phyloP scores from a whole-genome alignment of 495 filamentous ascomycete genomes.

The Pyronema domesticum region DNA sequence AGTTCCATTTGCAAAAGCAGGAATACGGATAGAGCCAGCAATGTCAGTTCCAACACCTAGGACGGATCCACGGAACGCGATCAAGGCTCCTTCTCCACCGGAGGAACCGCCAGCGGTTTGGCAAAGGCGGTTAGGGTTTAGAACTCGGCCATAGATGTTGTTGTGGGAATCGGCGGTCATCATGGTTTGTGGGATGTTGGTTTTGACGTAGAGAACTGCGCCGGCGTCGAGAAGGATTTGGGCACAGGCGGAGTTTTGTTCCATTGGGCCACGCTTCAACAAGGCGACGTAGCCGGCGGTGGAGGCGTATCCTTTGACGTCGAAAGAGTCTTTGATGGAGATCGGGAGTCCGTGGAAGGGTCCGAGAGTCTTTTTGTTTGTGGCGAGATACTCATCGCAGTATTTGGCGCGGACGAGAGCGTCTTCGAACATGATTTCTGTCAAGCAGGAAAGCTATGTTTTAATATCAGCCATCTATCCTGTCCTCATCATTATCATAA shows the following conservation, averaged over 20 bases:
- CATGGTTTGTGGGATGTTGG: conserved; percentile 41
- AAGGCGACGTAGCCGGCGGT: conserved; percentile 38
- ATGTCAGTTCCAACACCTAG: conserved; percentile 55
- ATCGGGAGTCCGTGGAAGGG: conserved; percentile 52
- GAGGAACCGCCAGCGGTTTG: conserved; percentile 46
- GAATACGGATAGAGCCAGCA: conserved; percentile 47
- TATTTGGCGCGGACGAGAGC: conserved; percentile 40
- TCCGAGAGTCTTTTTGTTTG: conserved; percentile 35
- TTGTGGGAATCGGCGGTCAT: conserved; percentile 21
- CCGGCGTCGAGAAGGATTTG: conserved; percentile 29
- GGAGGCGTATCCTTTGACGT: conserved; percentile 39
- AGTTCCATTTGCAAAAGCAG: conserved; percentile 44
- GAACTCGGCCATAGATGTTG: conserved; percentile 27
- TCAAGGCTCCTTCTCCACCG: conserved; percentile 46
- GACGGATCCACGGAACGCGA: conserved; percentile 38
- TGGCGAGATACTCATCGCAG: conserved; percentile 37
- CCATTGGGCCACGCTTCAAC: too few species aligned
- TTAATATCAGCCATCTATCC: not conserved
- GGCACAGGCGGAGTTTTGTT: conserved; percentile 32
- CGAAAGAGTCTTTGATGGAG: conserved; percentile 47
- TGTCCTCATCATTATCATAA: too few species aligned
- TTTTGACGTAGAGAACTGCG: conserved; percentile 46
- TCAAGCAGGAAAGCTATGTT: conserved; percentile 31
- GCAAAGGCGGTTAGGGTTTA: conserved; percentile 38
- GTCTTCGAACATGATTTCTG: conserved; percentile 45